A percentile compares a stretch with the other conserved stretches of the same genome.
Conservation (phyloP, 495 filamentous ascomycete species). For the Neurospora tetrasperma region DNA sequence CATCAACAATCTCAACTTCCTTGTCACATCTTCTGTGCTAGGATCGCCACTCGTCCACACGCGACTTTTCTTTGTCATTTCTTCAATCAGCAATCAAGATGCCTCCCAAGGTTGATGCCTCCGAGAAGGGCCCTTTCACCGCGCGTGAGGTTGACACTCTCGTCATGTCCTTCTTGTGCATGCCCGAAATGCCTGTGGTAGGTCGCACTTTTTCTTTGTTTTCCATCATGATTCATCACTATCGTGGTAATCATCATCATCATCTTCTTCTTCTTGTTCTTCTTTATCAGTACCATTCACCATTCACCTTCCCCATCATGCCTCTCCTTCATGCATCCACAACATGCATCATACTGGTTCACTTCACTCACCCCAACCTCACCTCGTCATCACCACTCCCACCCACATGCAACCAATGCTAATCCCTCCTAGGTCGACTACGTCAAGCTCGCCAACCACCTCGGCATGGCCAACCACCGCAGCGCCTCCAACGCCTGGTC, state of each 20-base stretch:
- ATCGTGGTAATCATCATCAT: background rate
- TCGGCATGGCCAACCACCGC: conserved; percentile 10
- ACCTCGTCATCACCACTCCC: background rate
- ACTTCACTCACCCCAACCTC: background rate
- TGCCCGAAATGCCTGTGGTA: conserved; percentile 4
- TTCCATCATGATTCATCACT: background rate
- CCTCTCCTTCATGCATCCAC: background rate
- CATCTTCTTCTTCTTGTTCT: background rate
- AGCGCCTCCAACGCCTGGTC: conserved; percentile 9
- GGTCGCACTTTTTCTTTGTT: background rate
- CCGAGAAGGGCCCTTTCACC: background rate
- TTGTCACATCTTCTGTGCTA: background rate
- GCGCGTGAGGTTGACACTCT: conserved; percentile 5
- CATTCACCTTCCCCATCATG: background rate
- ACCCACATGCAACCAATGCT: background rate
- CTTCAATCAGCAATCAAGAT: background rate
- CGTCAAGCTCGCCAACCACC: background rate
- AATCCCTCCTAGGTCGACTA: conserved; percentile 2
- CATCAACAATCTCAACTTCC: background rate
- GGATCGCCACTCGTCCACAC: background rate
- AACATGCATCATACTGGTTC: background rate
- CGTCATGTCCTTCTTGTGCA: conserved; percentile 4
- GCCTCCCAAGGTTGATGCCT: background rate
- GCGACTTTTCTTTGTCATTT: background rate
- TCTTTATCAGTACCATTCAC: background rate